phyloP scores from a whole-genome alignment of 2,329 filamentous ascomycete species.

The Acrocalymma vagum region DNA sequence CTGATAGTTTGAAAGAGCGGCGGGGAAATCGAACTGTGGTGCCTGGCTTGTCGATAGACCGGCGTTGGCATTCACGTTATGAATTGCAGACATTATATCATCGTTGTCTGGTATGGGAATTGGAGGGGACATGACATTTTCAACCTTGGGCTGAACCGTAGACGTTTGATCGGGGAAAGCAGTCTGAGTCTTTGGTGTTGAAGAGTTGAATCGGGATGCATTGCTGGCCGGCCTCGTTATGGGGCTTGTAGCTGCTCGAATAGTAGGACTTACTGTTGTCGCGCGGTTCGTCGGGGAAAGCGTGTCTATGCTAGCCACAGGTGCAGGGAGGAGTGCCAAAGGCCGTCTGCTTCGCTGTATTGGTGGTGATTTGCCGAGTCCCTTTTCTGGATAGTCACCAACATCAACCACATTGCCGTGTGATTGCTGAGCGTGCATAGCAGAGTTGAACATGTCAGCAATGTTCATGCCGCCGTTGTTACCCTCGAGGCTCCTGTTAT shows the following conservation, averaged over 20 bases:
- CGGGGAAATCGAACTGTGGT: constrained; percentile 55
- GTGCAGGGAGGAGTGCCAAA: constrained; percentile 47
- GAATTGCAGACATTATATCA: constrained; percentile 61
- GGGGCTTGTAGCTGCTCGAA: constrained; percentile 35
- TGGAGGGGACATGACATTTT: constrained; percentile 49
- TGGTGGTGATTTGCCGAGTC: constrained; percentile 38
- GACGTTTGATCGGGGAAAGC: constrained; percentile 15
- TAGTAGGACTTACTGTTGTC: constrained; percentile 40
- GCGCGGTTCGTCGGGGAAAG: constrained; percentile 35
- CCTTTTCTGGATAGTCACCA: constrained; percentile 59
- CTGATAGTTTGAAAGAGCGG: constrained; percentile 58
- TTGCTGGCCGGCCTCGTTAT: constrained; percentile 27
- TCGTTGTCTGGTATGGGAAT: constrained; percentile 50
- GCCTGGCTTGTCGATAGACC: constrained; percentile 36
- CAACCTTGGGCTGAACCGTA: constrained; percentile 49
- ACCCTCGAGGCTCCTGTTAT: constrained; percentile 90
- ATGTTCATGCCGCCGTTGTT: constrained; percentile 79
- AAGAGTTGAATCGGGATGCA: constrained; percentile 32
- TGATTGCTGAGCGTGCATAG: constrained; percentile 67
- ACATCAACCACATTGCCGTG: constrained; percentile 71
- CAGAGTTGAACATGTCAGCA: constrained; percentile 81
- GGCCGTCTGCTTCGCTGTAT: constrained; percentile 49
- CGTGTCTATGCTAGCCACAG: constrained; percentile 35
- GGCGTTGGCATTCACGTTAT: constrained; percentile 52
- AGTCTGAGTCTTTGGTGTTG: constrained; percentile 24